Evolutionary conservation across 2,329 filamentous ascomycete genomes (phyloP).

Genomic region (Acephala macrosclerotiorum): DNA sequence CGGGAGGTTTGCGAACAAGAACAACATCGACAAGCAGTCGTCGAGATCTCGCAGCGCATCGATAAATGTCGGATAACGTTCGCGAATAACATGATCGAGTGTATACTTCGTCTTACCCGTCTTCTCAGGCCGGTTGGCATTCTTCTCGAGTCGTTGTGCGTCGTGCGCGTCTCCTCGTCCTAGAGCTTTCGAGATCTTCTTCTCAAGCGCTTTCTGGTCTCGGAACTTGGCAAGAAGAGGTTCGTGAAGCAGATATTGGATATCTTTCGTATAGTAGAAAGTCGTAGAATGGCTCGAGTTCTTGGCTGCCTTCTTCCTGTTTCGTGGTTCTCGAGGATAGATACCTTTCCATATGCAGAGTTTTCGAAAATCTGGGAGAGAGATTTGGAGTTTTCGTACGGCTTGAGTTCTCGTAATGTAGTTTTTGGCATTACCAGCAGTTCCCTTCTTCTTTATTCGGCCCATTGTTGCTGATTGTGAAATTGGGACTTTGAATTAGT

Average conservation of each 20-base stretch:
- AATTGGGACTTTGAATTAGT: conserved; percentile 42
- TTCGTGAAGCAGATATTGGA: conserved; percentile 97
- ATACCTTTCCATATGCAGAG: conserved; percentile 99
- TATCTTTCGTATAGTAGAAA: conserved; percentile 92
- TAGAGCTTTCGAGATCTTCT: conserved; percentile 94
- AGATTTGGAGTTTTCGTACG: conserved; percentile 97
- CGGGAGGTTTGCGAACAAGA: conserved; percentile 95
- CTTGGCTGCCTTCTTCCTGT: conserved; percentile 96
- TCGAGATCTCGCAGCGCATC: conserved; percentile 95
- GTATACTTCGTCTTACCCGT: conserved; percentile 89
- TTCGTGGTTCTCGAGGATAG: conserved; percentile 95
- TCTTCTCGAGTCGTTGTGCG: conserved; percentile 84
- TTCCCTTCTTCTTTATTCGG: conserved; percentile 89
- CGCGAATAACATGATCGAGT: conserved; percentile 95
- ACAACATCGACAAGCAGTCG: conserved; percentile 95
- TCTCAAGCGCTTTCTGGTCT: conserved; percentile 94
- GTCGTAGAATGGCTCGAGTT: conserved; percentile 90
- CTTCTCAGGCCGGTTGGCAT: conserved; percentile 88
- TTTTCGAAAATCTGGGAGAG: conserved; percentile 94
- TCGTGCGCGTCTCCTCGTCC: conserved; percentile 91
- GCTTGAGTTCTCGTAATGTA: conserved; percentile 98
- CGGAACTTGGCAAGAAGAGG: conserved; percentile 93
- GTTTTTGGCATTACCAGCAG: conserved; percentile 92
- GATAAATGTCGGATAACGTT: conserved; percentile 96
- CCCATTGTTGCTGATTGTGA: conserved; percentile 59